phyloP scores from a whole-genome alignment of 768 basidiomycete genomes.

The Termitomyces sp. region DNA sequence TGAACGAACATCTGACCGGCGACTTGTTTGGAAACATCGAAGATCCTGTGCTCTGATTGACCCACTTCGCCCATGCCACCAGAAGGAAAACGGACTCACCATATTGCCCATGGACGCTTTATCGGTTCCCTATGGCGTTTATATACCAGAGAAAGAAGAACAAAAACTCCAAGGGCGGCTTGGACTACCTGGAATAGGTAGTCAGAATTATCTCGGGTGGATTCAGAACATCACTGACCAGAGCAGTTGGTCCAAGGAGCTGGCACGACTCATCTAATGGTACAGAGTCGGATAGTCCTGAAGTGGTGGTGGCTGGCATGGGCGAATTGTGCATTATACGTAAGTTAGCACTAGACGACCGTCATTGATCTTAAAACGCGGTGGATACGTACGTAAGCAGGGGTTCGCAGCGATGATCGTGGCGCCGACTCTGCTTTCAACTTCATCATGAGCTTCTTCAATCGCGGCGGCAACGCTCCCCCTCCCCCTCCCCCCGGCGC shows the following conservation, averaged over 20 bases:
- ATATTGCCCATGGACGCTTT: conserved; percentile 89
- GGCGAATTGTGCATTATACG: conserved; percentile 2
- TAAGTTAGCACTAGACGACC: not conserved
- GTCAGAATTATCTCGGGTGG: conserved; percentile 34
- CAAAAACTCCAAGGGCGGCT: conserved; percentile 83
- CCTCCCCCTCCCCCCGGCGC: conserved; percentile 32
- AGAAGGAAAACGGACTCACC: conserved; percentile 40
- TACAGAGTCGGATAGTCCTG: conserved; percentile 17
- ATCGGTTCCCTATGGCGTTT: conserved; percentile 85
- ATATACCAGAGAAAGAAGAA: conserved; percentile 80
- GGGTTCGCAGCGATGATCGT: not conserved
- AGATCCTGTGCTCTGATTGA: conserved; percentile 53
- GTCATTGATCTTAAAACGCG: not conserved
- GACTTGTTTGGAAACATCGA: conserved; percentile 90
- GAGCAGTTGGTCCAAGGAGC: conserved; percentile 46
- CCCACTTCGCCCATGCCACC: not conserved
- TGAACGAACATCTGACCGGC: conserved; percentile 83
- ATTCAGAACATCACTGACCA: conserved; percentile 28
- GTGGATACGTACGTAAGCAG: conserved; percentile 11
- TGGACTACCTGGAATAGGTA: conserved; percentile 67
- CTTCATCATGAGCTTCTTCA: conserved; percentile 44
- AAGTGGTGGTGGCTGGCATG: not conserved
- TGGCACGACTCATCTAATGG: conserved; percentile 49
- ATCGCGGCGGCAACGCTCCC: conserved; percentile 28
- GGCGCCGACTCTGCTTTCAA: conserved; percentile 2